Evolutionary conservation across 805 yeast genomes (phyloP).

Genomic region (Candida pseudoglaebosa): DNA sequence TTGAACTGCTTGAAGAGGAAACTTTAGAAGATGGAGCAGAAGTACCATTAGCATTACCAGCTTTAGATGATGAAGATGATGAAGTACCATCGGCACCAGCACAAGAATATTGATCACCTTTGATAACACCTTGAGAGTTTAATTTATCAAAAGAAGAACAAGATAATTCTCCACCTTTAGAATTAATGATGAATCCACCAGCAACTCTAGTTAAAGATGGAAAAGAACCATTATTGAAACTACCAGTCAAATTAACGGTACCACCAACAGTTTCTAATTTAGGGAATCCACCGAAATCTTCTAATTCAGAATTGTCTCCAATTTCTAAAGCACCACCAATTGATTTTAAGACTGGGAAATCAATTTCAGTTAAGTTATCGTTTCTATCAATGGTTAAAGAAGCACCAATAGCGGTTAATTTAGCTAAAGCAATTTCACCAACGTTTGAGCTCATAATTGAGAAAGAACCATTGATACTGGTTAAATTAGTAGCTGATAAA

Average conservation of each 20-base stretch:
- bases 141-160: slow-evolving; percentile 72
- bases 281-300: slow-evolving; percentile 67
- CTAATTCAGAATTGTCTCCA: slow-evolving; percentile 77
- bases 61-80: slow-evolving; percentile 41
- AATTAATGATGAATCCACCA: slow-evolving; percentile 87
- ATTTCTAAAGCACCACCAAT: slow-evolving; percentile 94
- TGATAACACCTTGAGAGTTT: slow-evolving; percentile 75
- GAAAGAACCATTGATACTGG: slow-evolving; percentile 73
- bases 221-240: slow-evolving; percentile 75
- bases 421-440: slow-evolving; percentile 49
- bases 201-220: slow-evolving; percentile 69
- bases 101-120: slow-evolving; percentile 85
- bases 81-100: slow-evolving; percentile 52
- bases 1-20: slow-evolving; percentile 15
- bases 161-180: slow-evolving; percentile 67
- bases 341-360: slow-evolving; percentile 63
- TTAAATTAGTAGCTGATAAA: slow-evolving; percentile 64
- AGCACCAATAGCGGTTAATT: slow-evolving; percentile 67
- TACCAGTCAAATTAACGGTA: slow-evolving; percentile 79
- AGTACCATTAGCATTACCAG: slow-evolving; percentile 22
- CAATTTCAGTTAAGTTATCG: slow-evolving; percentile 62
- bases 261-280: slow-evolving; percentile 75
- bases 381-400: slow-evolving; percentile 74
- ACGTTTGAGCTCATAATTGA: slow-evolving; percentile 75
- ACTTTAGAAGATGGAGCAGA: slow-evolving; percentile 27